Conservation (phyloP, 108 stramenopile genomes). For the Phaeodactylum tricornutum region DNA sequence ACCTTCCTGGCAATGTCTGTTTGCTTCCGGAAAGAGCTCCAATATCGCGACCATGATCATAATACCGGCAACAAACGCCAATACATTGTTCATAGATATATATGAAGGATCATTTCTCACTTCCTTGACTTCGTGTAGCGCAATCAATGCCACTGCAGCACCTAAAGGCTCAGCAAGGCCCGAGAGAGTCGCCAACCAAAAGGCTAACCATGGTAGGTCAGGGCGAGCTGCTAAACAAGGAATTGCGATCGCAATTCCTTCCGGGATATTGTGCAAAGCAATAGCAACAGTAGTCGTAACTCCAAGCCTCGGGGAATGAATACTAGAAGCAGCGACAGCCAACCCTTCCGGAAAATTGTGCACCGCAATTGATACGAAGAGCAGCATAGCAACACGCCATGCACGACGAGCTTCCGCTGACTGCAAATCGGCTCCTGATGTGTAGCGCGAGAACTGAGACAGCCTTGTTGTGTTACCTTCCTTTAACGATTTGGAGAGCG, state of each 20-base stretch:
- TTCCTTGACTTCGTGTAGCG: slow-evolving; percentile 8
- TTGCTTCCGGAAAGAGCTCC: slow-evolving; percentile 73
- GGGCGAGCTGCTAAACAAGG: slow-evolving; percentile 74
- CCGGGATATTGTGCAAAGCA: slow-evolving; percentile 80
- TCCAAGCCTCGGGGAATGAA: slow-evolving; percentile 59
- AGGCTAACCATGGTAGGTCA: slow-evolving; percentile 59
- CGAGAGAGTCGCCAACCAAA: slow-evolving; percentile 55
- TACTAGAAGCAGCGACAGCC: slow-evolving; percentile 57
- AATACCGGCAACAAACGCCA: slow-evolving; percentile 77
- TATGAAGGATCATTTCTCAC: slow-evolving; percentile 5
- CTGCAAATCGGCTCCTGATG: slow-evolving; percentile 33
- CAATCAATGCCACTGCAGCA: slow-evolving; percentile 44
- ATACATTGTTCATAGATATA: slow-evolving; percentile 61
- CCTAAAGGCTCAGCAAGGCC: slow-evolving; percentile 73
- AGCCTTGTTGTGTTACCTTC: background rate
- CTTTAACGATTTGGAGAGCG: background rate
- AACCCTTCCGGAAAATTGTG: slow-evolving; percentile 84
- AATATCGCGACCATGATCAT: slow-evolving; percentile 69
- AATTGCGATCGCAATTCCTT: slow-evolving; percentile 76
- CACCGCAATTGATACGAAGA: slow-evolving; percentile 54
- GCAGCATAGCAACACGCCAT: slow-evolving; percentile 68
- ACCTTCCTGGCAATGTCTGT: slow-evolving; percentile 19
- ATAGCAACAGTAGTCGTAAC: slow-evolving; percentile 68
- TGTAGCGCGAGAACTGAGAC: background rate
- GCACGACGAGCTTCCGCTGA: slow-evolving; percentile 38